Percentiles rank a stretch among this genome's conserved stretches.
Conservation (phyloP, 495 filamentous ascomycete species). For the Podospora comata region DNA sequence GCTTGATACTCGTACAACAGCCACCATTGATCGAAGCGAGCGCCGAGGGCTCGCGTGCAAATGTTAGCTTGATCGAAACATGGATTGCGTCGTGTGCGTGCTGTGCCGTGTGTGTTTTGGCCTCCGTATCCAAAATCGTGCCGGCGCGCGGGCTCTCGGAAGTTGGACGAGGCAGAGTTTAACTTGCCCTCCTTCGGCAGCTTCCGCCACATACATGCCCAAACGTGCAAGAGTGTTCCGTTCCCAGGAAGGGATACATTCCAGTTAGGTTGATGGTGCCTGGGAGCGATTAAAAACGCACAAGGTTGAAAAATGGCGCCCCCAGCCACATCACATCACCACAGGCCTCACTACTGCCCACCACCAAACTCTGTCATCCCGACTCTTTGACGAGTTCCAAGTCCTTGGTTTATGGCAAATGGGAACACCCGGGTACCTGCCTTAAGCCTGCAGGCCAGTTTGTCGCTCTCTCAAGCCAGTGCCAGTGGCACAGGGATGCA, state of each 20-base stretch:
- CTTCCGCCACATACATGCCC: neutral
- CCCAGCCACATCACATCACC: neutral
- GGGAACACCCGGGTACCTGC: neutral
- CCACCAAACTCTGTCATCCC: neutral
- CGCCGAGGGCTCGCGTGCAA: neutral
- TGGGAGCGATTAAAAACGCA: neutral
- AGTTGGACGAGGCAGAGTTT: neutral
- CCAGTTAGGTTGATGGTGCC: too few relatives aligned
- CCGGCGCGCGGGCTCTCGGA: neutral
- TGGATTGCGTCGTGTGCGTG: neutral
- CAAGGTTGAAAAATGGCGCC: neutral
- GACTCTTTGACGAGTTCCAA: neutral
- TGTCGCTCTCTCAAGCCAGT: neutral
- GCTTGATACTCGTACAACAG: neutral
- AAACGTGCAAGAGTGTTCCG: neutral
- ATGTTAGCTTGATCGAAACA: neutral
- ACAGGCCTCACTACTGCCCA: neutral
- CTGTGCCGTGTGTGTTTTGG: neutral
- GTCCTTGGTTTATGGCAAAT: neutral
- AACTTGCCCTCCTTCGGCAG: neutral
- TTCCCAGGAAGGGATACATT: neutral
- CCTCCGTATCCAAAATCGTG: neutral
- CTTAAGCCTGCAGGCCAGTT: neutral
- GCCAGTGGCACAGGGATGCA: slow-evolving; percentile 1
- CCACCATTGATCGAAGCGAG: neutral